These are phyloP conservation scores for Limonium bicolor DNA, from an alignment of 148 eudicot genomes.

Conservation along the genomic window DNA sequence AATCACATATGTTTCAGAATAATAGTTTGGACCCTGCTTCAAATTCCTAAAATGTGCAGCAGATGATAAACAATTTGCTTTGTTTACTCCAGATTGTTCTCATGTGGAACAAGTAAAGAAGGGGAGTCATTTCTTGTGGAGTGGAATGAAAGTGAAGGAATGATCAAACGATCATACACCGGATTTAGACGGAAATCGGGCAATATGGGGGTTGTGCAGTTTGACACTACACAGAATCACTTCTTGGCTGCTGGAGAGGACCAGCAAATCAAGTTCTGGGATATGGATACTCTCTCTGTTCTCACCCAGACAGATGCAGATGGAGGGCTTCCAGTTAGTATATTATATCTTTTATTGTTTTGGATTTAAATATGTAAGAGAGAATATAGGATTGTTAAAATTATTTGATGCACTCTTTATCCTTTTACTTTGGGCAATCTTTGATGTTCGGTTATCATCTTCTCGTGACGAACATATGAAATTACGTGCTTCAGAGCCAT, in stretches of 20 bases:
- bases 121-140: constrained; percentile 57
- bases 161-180: constrained; percentile 35
- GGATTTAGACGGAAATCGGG: constrained; percentile 53
- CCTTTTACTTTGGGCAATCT: constrained; percentile 69
- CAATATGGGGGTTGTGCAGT: constrained; percentile 56
- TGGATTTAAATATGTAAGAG: too few relatives aligned
- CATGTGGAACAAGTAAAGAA: constrained; percentile 64
- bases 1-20: neutral
- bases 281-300: constrained; percentile 39
- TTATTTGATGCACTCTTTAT: constrained; percentile 85
- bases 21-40: neutral
- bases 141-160: constrained; percentile 69
- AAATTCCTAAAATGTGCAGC: neutral
- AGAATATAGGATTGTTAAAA: constrained; percentile 12
- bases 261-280: constrained; percentile 49
- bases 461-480: constrained; percentile 26
- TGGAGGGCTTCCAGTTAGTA: constrained; percentile 57
- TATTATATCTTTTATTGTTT: too few relatives aligned
- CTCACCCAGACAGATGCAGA: constrained; percentile 40
- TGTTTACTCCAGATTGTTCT: constrained; percentile 29
- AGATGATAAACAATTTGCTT: too few relatives aligned
- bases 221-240: constrained; percentile 41
- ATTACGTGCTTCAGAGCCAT: constrained; percentile 53
- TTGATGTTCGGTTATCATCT: constrained; percentile 28
- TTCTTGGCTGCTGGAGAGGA: constrained; percentile 65